Conservation (phyloP, 2,329 filamentous ascomycete species). For the Xylaria sp. region DNA sequence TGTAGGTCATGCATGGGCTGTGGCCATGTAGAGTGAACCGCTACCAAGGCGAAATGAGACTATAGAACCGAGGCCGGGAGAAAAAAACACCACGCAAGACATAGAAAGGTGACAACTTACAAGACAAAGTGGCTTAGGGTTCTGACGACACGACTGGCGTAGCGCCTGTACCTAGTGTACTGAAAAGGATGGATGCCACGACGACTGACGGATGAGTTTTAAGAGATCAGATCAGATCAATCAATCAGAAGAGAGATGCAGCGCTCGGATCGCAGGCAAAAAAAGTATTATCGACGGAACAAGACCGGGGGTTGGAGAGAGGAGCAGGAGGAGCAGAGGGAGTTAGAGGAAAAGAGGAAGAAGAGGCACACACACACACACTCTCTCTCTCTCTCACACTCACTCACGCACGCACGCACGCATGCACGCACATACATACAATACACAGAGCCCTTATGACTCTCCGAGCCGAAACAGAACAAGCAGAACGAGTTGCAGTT, state of each 20-base stretch:
- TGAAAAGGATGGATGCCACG: slow-evolving; percentile 28
- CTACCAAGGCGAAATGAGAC: not conserved
- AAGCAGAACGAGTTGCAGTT: slow-evolving; percentile 6
- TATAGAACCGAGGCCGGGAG: slow-evolving; percentile 27
- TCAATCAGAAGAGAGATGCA: slow-evolving; percentile 31
- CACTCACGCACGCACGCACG: not conserved
- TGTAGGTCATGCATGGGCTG: not conserved
- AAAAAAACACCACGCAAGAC: slow-evolving; percentile 7
- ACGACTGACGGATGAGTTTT: slow-evolving; percentile 9
- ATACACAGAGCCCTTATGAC: slow-evolving; percentile 15
- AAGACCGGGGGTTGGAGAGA: slow-evolving; percentile 14
- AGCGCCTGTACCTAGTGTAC: slow-evolving; percentile 18
- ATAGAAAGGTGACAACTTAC: slow-evolving; percentile 20
- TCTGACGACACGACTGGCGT: slow-evolving; percentile 31
- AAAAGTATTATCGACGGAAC: slow-evolving; percentile 30
- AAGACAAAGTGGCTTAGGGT: slow-evolving; percentile 25
- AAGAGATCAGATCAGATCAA: slow-evolving; percentile 7
- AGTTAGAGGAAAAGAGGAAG: slow-evolving; percentile 1
- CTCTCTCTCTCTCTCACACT: too few relatives aligned
- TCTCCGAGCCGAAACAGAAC: slow-evolving; percentile 25
- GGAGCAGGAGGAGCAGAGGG: not conserved
- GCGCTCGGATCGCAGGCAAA: slow-evolving; percentile 35
- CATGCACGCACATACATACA: slow-evolving; percentile 6
- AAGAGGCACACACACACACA: slow-evolving; percentile 6
- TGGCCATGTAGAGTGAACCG: slow-evolving; percentile 12